Evolutionary conservation across 352 stramenopile genomes (phyloP).

Genomic region (Paralagenidium karlingii): DNA sequence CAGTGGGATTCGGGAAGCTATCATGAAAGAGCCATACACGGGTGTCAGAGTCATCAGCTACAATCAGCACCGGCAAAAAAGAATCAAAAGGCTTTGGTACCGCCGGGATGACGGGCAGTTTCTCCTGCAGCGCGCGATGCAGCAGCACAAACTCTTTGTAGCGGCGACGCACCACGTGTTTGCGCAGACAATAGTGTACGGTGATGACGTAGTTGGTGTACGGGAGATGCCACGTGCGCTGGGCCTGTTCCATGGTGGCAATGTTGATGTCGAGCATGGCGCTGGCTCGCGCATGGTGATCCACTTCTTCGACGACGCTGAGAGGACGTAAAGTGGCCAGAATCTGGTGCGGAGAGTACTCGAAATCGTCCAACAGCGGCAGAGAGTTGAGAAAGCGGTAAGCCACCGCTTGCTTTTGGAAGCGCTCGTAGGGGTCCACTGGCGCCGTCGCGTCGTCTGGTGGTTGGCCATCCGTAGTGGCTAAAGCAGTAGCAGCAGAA

Average conservation of each 20-base stretch:
- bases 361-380: slow-evolving; percentile 21
- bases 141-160: slow-evolving; percentile 51
- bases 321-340: slow-evolving; percentile 28
- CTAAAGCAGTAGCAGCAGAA: slow-evolving; percentile 1
- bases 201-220: slow-evolving; percentile 64
- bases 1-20: slow-evolving; percentile 30
- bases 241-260: slow-evolving; percentile 42
- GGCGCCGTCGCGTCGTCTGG: slow-evolving; percentile 2
- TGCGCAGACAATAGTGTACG: slow-evolving; percentile 59
- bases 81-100: slow-evolving; percentile 6
- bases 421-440: slow-evolving; percentile 13
- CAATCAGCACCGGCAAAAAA: no score
- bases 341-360: slow-evolving; percentile 18
- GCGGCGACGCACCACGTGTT: slow-evolving; percentile 45
- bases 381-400: slow-evolving; percentile 52
- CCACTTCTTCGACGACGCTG: slow-evolving; percentile 7
- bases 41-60: no score
- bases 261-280: slow-evolving; percentile 51
- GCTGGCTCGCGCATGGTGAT: slow-evolving; percentile 24
- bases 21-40: not conserved
- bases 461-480: slow-evolving; percentile 1
- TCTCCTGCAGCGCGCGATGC: slow-evolving; percentile 21
- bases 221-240: slow-evolving; percentile 31
- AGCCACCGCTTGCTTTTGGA: slow-evolving; percentile 44
- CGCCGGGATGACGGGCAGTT: slow-evolving; percentile 33